Base-by-base conservation (phyloP, 225 moss, liverwort and hornwort genomes). In the Physcomitrium patens region DNA sequence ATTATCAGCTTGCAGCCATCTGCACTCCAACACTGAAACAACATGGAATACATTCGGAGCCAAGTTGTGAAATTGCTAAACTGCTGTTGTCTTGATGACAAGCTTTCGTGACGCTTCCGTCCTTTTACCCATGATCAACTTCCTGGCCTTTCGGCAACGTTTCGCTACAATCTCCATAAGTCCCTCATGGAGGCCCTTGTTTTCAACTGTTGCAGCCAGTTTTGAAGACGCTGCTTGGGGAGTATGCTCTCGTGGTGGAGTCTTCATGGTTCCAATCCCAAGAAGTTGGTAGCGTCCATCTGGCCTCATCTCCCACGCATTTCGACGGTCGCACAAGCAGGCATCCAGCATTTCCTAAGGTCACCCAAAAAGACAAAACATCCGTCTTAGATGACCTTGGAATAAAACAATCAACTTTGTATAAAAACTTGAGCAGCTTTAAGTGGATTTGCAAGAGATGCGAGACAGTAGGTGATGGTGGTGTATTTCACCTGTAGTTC, bases 271-370 rank as follows among this genome's bases (percentile, higher is more conserved):
- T 13, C 76, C 85, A 1, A 88, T 72, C 19, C 88, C 85, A 11
- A 85, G 82, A 5, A 88, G 80, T 62, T 85, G 88, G 65, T 88
- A 88, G 3, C 82, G 80, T 62, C 88, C 88, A 73, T 88, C 88
- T 12, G 88, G 18, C 59, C 82, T 78, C 85, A 85, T 88, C 41
- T 80, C 85, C 88, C 88, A 88, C 37, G 85, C 88, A 60, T 19
- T 80, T 72, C 88, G 55, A n/a, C 80, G 73, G 60, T 88, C 88
- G 47, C 67, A 72, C 80, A 88, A 70, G 66, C 88, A 88, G 31
- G 85, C 85, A 76, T 88, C 88, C 17, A 88, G 49, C 85, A 85
- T 85, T 72, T 88, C 88, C 88, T 88, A 69, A 18, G 59, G 60
- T 22, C 83, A 65, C 63, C 31, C 31, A 7, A 67, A 67, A 49